Base-by-base conservation (phyloP, 2,329 filamentous ascomycete species). In the Paecilomyces sp. region DNA sequence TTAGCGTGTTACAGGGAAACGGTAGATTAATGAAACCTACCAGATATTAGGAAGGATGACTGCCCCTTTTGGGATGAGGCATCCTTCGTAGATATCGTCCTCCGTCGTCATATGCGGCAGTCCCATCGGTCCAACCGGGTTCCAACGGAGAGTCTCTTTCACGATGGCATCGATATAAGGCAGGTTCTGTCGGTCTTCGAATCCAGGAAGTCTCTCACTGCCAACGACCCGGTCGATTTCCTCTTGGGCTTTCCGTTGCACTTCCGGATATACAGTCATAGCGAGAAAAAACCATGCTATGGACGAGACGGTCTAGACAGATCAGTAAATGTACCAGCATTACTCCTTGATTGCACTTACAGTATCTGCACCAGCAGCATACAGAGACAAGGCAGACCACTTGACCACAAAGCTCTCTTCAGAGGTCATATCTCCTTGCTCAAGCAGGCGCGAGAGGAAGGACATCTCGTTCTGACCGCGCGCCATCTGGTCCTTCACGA, bases 221-320 rank as follows among this genome's bases (percentile, higher is more conserved):
- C 74, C 76, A 7, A 77, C 52, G 3, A 78, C 74, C 2, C 62
- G 65, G 59, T 79, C 76, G 22, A 80, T 68, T 58, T 79, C 76
- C 13, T 72, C 70, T 33, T 82, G 77, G 0, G 79, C 79, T 62
- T 82, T 83, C 0, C 75, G 76, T 25, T 84, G 77, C 18, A 82
- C 79, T 7, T 79, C 76, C 0, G 79, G 79, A 33, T 79, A 80
- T n/a, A 82, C 72, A 15, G 74, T 77, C 68, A 84, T 84, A 0
- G 81, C 82, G 0, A 85, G 73, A 22, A 82, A 73, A 65, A 84
- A 84, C 0, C 64, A 67, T 31, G 68, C 63, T 3, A 80, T 62
- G 0, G 76, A 69, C 0, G 71, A 78, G 0, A 79, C 75, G 2
- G 75, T 82, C 77, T 79, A 50, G 3, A 5, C 2, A 5, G n/a